Evolutionary conservation across 2,329 filamentous ascomycete species (phyloP).

Genomic region (Cryphonectria naterciae): DNA sequence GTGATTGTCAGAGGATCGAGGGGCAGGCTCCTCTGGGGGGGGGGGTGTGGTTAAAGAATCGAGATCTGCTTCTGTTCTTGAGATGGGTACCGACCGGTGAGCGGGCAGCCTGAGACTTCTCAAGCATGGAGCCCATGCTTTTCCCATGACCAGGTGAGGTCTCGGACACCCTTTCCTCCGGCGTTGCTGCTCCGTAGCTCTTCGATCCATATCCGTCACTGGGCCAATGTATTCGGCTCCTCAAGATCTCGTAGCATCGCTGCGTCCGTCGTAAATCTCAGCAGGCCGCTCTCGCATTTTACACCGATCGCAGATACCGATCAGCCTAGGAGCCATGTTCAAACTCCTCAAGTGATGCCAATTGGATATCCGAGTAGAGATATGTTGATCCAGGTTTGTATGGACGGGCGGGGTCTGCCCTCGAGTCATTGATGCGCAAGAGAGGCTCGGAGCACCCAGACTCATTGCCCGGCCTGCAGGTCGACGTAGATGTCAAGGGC

Average conservation of each 20-base stretch:
- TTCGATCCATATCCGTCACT: not conserved
- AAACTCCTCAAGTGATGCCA: too few relatives aligned
- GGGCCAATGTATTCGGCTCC: not conserved
- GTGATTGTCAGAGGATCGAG: not conserved
- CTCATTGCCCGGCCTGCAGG: not conserved
- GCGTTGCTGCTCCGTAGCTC: not conserved
- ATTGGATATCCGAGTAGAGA: not conserved
- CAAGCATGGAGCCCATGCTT: not conserved
- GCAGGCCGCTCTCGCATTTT: not conserved
- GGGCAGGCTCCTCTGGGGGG: too few relatives aligned
- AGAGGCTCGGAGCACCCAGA: not conserved
- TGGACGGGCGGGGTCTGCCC: not conserved
- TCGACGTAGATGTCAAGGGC: not conserved
- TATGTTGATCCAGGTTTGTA: not conserved
- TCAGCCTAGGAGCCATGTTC: not conserved
- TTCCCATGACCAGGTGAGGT: not conserved
- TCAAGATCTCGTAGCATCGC: not conserved
- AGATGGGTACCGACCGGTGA: not conserved
- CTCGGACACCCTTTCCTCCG: not conserved
- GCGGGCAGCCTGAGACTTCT: slow-evolving; percentile 1
- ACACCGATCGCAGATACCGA: not conserved
- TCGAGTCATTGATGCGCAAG: not conserved
- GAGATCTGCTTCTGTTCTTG: not conserved
- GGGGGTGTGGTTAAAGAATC: too few relatives aligned
- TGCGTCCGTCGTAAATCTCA: not conserved